phyloP scores from a whole-genome alignment of 306 rosid genomes.

The Cajanus cajan region DNA sequence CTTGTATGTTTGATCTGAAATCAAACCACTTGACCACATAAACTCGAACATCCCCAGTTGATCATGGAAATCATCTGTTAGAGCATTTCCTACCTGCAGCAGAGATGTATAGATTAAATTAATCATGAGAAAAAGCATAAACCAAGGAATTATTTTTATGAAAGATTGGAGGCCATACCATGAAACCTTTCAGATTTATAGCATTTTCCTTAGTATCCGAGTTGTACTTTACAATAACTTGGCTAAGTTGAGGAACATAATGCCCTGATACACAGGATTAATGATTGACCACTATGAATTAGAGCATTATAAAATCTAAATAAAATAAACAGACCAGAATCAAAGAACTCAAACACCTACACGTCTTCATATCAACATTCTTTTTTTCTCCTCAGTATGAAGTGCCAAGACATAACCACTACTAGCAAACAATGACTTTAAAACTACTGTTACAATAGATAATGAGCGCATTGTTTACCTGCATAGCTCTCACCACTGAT shows the following conservation, averaged over 20 bases:
- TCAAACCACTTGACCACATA: conserved; percentile 88
- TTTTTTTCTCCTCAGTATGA: background rate
- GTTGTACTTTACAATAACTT: conserved; percentile 70
- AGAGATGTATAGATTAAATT: conserved; percentile 1
- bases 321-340: conserved; percentile 5
- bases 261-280: conserved; percentile 62
- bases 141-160: background rate
- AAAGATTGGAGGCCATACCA: conserved; percentile 50
- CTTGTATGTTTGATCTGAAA: conserved; percentile 82
- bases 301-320: background rate
- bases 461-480: conserved; percentile 43
- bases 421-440: background rate
- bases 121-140: conserved; percentile 2
- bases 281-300: background rate
- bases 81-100: conserved; percentile 93
- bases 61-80: conserved; percentile 75
- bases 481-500: conserved; percentile 90
- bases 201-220: conserved; percentile 34
- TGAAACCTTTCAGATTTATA: conserved; percentile 81
- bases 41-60: conserved; percentile 76
- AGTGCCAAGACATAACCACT: background rate
- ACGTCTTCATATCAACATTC: conserved; percentile 1
- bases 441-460: background rate
- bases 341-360: background rate
- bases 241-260: conserved; percentile 95